Evolutionary conservation across 805 yeast genomes (phyloP).

Genomic region (Candida pseudofarinosa): DNA sequence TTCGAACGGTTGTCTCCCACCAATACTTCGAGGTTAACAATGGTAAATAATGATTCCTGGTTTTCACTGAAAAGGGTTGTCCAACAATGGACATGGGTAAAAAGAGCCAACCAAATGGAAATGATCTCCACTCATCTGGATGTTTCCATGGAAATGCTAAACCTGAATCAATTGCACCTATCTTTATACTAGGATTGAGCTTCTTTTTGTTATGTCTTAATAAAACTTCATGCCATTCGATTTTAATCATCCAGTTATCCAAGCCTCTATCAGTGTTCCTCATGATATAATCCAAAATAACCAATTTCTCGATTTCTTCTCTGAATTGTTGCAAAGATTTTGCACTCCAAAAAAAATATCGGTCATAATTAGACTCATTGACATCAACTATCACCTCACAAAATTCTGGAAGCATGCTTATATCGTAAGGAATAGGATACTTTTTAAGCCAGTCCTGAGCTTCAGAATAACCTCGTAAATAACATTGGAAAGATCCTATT

Average conservation of each 20-base stretch:
- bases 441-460: constrained; percentile 56
- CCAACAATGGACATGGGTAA: constrained; percentile 62
- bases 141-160: constrained; percentile 78
- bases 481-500: constrained; percentile 65
- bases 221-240: constrained; percentile 37
- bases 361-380: constrained; percentile 7
- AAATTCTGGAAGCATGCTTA: constrained; percentile 13
- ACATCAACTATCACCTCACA: constrained; percentile 16
- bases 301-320: constrained; percentile 62
- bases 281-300: constrained; percentile 66
- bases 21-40: constrained; percentile 56
- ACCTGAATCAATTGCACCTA: constrained; percentile 77
- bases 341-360: constrained; percentile 51
- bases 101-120: constrained; percentile 76
- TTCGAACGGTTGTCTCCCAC: constrained; percentile 62
- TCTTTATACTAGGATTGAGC: constrained; percentile 37
- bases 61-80: constrained; percentile 56
- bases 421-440: constrained; percentile 50
- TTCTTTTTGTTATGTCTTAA: background rate
- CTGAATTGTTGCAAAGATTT: constrained; percentile 47
- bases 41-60: constrained; percentile 55
- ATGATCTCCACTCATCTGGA: constrained; percentile 78
- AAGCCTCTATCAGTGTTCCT: constrained; percentile 71
- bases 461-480: constrained; percentile 52
- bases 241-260: constrained; percentile 74